Evolutionary conservation across 176 grass and related monocot species (phyloP).

Genomic region (Puccinellia tenuiflora): DNA sequence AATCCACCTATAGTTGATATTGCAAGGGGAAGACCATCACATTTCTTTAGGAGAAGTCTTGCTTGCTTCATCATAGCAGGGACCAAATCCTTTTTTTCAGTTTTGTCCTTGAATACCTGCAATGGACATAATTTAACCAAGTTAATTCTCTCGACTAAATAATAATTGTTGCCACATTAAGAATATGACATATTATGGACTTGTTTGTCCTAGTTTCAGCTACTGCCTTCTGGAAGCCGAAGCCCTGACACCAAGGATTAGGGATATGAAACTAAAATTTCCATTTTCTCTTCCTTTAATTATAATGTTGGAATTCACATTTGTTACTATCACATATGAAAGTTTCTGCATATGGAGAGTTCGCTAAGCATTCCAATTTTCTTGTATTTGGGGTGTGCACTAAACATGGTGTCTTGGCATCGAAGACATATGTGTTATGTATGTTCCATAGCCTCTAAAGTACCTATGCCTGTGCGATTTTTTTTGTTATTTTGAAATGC

Average conservation of each 20-base stretch:
- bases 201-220: neutral
- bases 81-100: neutral
- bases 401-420: neutral
- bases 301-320: neutral
- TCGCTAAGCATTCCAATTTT: neutral
- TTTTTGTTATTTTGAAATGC: neutral
- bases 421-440: neutral
- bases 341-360: neutral
- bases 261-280: neutral
- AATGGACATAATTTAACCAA: neutral
- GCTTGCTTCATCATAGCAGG: neutral
- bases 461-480: neutral
- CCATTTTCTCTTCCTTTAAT: neutral
- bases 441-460: neutral
- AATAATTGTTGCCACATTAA: neutral
- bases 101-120: neutral
- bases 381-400: neutral
- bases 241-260: neutral
- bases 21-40: constrained; percentile 29
- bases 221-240: neutral
- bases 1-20: constrained; percentile 35
- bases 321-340: neutral
- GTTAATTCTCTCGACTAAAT: neutral
- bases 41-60: constrained; percentile 5
- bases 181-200: neutral